Percentiles rank a stretch among this genome's conserved stretches.
These are phyloP conservation scores for Nicotiana knightiana DNA, from an alignment of 257 asterid species.

Conservation along the genomic window DNA sequence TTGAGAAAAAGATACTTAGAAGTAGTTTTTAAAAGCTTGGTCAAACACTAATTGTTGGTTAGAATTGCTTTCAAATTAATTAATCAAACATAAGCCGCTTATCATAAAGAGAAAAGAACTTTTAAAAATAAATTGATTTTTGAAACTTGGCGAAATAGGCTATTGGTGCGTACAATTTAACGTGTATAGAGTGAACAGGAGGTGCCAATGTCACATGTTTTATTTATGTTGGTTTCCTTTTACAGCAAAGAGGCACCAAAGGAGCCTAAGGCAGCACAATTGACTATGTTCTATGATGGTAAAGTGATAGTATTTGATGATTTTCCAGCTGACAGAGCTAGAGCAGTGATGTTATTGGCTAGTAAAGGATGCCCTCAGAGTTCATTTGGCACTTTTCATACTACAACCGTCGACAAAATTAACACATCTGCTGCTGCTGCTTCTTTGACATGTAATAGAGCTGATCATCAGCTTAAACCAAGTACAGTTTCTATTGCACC, in stretches of 20 bases:
- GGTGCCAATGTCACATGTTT: background rate
- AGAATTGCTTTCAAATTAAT: too few relatives aligned
- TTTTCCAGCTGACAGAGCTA: constrained; percentile 44
- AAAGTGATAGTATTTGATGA: constrained; percentile 56
- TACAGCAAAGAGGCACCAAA: constrained; percentile 32
- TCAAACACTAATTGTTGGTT: too few relatives aligned
- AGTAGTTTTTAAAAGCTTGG: too few relatives aligned
- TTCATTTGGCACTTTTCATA: constrained; percentile 23
- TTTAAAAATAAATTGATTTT: too few relatives aligned
- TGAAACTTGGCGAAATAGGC: too few relatives aligned
- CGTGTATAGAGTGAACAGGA: background rate
- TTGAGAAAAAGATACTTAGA: too few relatives aligned
- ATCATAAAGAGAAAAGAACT: too few relatives aligned
- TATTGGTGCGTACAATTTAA: background rate
- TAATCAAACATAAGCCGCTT: too few relatives aligned
- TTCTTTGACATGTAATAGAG: background rate
- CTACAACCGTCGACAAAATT: constrained; percentile 11
- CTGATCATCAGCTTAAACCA: background rate
- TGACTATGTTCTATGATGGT: constrained; percentile 73
- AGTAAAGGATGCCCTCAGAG: constrained; percentile 29
- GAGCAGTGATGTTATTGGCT: constrained; percentile 49
- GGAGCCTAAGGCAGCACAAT: constrained; percentile 35
- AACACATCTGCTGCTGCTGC: background rate
- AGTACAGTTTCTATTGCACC: background rate
- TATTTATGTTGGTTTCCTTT: background rate